These are phyloP conservation scores for Diaporthe sp. DNA, from an alignment of 2,329 filamentous ascomycete species.

Conservation along the genomic window DNA sequence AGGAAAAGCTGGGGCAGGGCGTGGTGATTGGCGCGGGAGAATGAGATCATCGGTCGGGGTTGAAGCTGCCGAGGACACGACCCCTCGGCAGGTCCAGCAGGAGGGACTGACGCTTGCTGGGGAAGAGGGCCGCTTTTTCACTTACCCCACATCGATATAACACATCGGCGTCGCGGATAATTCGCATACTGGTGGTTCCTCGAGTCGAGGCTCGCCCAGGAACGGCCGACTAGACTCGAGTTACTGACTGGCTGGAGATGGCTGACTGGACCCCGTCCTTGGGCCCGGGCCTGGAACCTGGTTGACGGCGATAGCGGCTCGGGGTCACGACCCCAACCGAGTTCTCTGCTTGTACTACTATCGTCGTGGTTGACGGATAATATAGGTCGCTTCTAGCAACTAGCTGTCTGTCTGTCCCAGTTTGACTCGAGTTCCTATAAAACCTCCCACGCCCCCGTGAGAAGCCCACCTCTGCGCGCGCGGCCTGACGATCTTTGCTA, in stretches of 20 bases:
- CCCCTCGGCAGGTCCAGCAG: neutral
- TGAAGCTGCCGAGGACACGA: conserved; percentile 17
- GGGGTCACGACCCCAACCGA: conserved; percentile 8
- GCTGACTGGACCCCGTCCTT: neutral
- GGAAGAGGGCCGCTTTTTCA: conserved; percentile 9
- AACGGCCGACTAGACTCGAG: neutral
- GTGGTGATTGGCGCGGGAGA: conserved; percentile 29
- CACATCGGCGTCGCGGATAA: conserved; percentile 21
- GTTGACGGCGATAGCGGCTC: conserved; percentile 25
- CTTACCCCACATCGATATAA: conserved; percentile 26
- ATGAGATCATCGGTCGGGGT: conserved; percentile 30
- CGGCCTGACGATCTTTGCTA: conserved; percentile 20
- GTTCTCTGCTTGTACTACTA: neutral
- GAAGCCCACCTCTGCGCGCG: neutral
- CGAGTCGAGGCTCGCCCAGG: neutral
- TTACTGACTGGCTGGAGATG: neutral
- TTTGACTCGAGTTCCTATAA: conserved; percentile 13
- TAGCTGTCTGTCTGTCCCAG: neutral
- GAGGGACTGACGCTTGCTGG: conserved; percentile 4
- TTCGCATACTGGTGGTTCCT: conserved; percentile 11
- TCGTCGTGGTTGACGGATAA: conserved; percentile 19
- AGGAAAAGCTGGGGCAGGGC: conserved; percentile 19
- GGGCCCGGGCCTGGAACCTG: conserved; percentile 3
- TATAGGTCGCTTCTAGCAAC: conserved; percentile 1
- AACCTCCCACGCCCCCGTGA: neutral